phyloP scores from a whole-genome alignment of 768 basidiomycete species.

The Boletellus sp. region DNA sequence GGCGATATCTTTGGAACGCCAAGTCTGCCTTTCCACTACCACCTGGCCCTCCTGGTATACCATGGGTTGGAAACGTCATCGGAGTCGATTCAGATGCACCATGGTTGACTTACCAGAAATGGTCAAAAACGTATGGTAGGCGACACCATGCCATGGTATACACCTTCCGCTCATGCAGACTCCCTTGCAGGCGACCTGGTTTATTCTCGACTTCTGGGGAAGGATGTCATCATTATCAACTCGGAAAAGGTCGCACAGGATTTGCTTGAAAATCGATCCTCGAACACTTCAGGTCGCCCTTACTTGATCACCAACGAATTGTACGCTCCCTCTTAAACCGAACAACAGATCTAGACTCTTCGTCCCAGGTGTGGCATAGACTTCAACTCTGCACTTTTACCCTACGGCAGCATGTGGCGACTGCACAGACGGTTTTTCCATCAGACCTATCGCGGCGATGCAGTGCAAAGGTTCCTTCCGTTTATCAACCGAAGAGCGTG shows the following conservation, averaged over 20 bases:
- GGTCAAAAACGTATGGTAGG: slow-evolving; percentile 7
- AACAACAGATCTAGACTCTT: too few relatives aligned
- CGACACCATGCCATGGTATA: not conserved
- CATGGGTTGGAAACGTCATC: too few relatives aligned
- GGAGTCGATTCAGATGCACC: not conserved
- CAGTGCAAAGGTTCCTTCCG: slow-evolving; percentile 21
- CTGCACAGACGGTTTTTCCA: slow-evolving; percentile 25
- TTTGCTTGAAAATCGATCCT: slow-evolving; percentile 36
- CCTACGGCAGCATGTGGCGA: slow-evolving; percentile 29
- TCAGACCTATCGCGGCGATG: slow-evolving; percentile 16
- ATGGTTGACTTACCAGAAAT: not conserved
- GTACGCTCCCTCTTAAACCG: not conserved
- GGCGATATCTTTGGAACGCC: not conserved
- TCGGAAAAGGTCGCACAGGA: slow-evolving; percentile 5
- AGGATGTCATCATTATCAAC: slow-evolving; percentile 7
- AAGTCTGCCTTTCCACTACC: not conserved
- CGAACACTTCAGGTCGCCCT: slow-evolving; percentile 49
- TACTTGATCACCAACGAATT: slow-evolving; percentile 12
- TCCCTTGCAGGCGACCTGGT: slow-evolving; percentile 4
- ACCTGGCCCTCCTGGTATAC: not conserved
- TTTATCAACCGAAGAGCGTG: slow-evolving; percentile 24
- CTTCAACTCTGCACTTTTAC: slow-evolving; percentile 17
- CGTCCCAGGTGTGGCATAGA: slow-evolving; percentile 9
- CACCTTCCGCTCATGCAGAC: not conserved
- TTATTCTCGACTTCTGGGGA: not conserved